Conservation (phyloP, 2,329 filamentous ascomycete genomes). For the Colletotrichum brevisporum region DNA sequence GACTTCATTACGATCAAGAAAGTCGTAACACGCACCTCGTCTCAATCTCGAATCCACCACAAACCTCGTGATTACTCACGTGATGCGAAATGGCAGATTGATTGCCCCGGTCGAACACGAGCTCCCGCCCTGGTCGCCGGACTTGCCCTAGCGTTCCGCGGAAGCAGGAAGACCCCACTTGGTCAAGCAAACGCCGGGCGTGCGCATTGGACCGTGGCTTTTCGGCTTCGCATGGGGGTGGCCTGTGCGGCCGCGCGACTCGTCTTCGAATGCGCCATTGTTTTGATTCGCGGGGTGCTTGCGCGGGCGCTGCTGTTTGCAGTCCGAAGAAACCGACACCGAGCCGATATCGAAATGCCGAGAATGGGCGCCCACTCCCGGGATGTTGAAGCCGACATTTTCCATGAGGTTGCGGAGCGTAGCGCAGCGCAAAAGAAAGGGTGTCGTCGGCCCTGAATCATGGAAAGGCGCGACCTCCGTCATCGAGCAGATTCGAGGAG, state of each 20-base stretch:
- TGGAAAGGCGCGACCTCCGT: conserved; percentile 27
- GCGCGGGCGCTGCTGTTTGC: conserved; percentile 22
- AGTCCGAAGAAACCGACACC: conserved; percentile 15
- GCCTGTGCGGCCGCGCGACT: conserved; percentile 32
- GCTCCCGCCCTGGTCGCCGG: conserved; percentile 12
- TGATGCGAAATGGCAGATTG: background rate
- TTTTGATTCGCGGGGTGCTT: conserved; percentile 19
- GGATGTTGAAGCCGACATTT: background rate
- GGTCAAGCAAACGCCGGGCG: conserved; percentile 8
- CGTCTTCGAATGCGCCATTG: conserved; percentile 24
- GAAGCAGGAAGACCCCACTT: conserved; percentile 34
- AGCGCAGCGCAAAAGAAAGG: background rate
- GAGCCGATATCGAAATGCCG: conserved; percentile 10
- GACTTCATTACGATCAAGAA: background rate
- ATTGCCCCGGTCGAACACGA: conserved; percentile 6
- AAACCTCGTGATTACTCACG: background rate
- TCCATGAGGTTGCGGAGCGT: background rate
- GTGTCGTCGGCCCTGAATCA: conserved; percentile 26
- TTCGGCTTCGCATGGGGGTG: conserved; percentile 37
- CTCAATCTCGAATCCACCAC: background rate
- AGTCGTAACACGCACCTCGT: background rate
- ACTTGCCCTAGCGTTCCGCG: conserved; percentile 32
- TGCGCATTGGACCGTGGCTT: conserved; percentile 32
- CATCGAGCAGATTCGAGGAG: conserved; percentile 30
- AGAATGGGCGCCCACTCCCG: background rate